Conservation (phyloP, 164 flowering plant genomes). For the Kingdonia uniflora region DNA sequence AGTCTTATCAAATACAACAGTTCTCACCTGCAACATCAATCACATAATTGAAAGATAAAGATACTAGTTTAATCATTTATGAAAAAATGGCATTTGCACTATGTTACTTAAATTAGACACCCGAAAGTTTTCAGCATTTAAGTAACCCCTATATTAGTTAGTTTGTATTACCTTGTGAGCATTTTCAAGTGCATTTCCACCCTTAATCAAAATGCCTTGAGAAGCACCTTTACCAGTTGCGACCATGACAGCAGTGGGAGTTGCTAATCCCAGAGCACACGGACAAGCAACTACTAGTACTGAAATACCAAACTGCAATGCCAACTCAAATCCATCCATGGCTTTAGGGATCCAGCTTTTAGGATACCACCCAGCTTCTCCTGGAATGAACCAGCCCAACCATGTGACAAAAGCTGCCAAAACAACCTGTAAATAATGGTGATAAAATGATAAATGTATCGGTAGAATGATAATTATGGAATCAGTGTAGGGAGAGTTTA, state of each 20-base stretch:
- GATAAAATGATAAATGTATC: neutral
- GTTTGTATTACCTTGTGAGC: constrained; percentile 66
- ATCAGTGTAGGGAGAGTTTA: too few species aligned
- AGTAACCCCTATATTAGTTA: too few species aligned
- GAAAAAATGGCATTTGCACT: too few species aligned
- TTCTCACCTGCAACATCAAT: constrained; percentile 47
- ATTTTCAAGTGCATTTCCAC: constrained; percentile 84
- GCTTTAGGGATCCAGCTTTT: constrained; percentile 62
- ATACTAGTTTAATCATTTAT: too few species aligned
- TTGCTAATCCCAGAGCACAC: constrained; percentile 93
- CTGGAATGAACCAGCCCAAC: constrained; percentile 76
- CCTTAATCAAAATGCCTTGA: constrained; percentile 89
- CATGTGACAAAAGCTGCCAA: constrained; percentile 68
- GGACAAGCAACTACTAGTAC: constrained; percentile 97
- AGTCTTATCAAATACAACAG: constrained; percentile 85
- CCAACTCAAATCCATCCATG: constrained; percentile 87
- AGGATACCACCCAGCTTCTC: constrained; percentile 64
- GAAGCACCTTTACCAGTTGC: constrained; percentile 96
- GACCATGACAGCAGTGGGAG: constrained; percentile 97
- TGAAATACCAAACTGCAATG: constrained; percentile 88
- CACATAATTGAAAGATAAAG: too few species aligned
- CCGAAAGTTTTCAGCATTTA: too few species aligned
- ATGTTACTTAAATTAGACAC: too few species aligned
- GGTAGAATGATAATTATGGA: neutral
- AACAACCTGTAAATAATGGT: constrained; percentile 51